Evolutionary conservation across 495 filamentous ascomycete species (phyloP).

Genomic region (Aspergillus egyptiacus): DNA sequence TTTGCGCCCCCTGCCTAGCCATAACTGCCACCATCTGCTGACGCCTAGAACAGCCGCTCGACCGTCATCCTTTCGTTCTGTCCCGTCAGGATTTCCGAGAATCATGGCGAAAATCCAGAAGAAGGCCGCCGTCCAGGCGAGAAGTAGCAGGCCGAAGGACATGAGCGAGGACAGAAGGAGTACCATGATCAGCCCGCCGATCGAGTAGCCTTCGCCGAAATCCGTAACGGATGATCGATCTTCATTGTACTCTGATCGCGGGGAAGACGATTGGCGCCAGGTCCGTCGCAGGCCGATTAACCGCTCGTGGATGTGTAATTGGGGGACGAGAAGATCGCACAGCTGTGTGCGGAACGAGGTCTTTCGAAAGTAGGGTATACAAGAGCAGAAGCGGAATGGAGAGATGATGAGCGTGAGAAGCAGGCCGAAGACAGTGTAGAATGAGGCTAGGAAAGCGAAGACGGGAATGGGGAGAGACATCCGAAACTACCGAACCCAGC

Average conservation of each 20-base stretch:
- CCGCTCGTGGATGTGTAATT: slow-evolving; percentile 40
- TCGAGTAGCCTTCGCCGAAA: slow-evolving; percentile 25
- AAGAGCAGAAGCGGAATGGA: slow-evolving; percentile 40
- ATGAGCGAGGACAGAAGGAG: slow-evolving; percentile 51
- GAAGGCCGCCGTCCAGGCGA: slow-evolving; percentile 53
- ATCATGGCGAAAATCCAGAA: slow-evolving; percentile 61
- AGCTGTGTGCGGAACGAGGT: slow-evolving; percentile 34
- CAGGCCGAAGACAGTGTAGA: slow-evolving; percentile 42
- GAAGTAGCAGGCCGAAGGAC: slow-evolving; percentile 47
- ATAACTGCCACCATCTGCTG: slow-evolving; percentile 56
- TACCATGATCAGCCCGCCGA: slow-evolving; percentile 41
- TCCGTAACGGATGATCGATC: slow-evolving; percentile 19
- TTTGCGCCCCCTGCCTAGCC: slow-evolving; percentile 42
- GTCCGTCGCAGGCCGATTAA: slow-evolving; percentile 29
- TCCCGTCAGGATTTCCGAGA: slow-evolving; percentile 58
- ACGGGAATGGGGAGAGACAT: slow-evolving; percentile 43
- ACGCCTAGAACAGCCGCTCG: slow-evolving; percentile 55
- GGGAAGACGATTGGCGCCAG: slow-evolving; percentile 28
- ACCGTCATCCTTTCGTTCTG: slow-evolving; percentile 57
- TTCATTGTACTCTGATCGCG: slow-evolving; percentile 30
- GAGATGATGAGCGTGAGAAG: slow-evolving; percentile 37
- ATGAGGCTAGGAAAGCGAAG: slow-evolving; percentile 34
- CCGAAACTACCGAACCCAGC: slow-evolving; percentile 35
- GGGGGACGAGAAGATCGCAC: slow-evolving; percentile 38
- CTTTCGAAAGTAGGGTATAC: slow-evolving; percentile 31